A percentile compares a stretch with the other conserved stretches of the same genome.
Evolutionary conservation across 2,329 filamentous ascomycete genomes (phyloP).

Genomic region (Thyridium curvatum): DNA sequence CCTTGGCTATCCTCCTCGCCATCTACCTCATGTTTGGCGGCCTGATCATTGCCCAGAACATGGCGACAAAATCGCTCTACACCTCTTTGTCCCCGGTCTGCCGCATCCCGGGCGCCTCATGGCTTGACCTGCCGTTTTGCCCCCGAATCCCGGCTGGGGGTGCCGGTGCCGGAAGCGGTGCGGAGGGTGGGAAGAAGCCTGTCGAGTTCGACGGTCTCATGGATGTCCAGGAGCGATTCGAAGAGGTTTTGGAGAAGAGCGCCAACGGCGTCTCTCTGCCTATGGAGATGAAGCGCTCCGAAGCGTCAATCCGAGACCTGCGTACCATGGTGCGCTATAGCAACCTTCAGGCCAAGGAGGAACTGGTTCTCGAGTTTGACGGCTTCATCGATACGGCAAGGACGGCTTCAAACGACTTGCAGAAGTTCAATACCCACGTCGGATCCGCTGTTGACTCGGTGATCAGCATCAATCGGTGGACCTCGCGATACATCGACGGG

Average conservation of each 20-base stretch:
- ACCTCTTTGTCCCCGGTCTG: conserved; percentile 64
- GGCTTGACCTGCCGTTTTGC: conserved; percentile 61
- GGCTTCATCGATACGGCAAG: conserved; percentile 67
- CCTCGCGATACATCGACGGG: conserved; percentile 59
- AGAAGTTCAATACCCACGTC: conserved; percentile 71
- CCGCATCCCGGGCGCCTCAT: conserved; percentile 57
- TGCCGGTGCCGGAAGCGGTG: conserved; percentile 9
- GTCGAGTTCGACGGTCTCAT: conserved; percentile 72
- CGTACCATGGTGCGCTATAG: conserved; percentile 67
- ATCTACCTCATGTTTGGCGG: conserved; percentile 54
- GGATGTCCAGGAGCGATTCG: conserved; percentile 67
- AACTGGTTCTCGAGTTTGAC: conserved; percentile 70
- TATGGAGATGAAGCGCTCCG: conserved; percentile 72
- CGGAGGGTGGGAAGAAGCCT: conserved; percentile 16
- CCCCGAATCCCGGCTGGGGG: conserved; percentile 15
- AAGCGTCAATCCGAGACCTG: conserved; percentile 68
- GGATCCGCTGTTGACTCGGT: conserved; percentile 68
- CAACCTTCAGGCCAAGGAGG: conserved; percentile 58
- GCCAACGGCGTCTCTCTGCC: conserved; percentile 62
- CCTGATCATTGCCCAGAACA: conserved; percentile 53
- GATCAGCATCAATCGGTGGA: conserved; percentile 71
- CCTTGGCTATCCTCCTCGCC: conserved; percentile 56
- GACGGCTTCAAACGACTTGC: conserved; percentile 58
- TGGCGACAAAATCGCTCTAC: conserved; percentile 54
- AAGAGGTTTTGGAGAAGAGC: conserved; percentile 65